Conservation (phyloP, 2,329 filamentous ascomycete genomes). For the Trichoderma breve region DNA sequence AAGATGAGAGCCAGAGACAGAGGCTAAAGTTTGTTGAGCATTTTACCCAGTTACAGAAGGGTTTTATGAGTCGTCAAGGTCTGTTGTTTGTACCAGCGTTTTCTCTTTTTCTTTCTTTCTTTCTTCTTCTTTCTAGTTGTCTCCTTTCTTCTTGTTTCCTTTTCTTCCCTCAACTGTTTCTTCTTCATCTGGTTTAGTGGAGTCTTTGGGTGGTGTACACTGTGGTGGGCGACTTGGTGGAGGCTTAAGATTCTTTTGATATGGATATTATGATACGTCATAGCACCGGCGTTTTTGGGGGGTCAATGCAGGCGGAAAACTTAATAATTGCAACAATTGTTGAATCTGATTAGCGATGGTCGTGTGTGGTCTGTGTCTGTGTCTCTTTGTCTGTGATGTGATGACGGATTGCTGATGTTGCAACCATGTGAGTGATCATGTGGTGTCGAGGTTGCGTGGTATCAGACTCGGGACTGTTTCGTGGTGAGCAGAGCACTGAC, state of each 20-base stretch:
- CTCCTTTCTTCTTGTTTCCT: background rate
- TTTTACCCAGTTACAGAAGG: background rate
- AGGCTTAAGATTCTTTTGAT: slow-evolving; percentile 19
- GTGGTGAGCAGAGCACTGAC: background rate
- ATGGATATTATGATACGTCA: slow-evolving; percentile 22
- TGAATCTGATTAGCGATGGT: background rate
- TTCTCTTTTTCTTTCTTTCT: background rate
- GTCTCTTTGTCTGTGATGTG: background rate
- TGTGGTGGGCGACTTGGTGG: background rate
- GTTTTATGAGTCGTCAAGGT: background rate
- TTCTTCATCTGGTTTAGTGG: background rate
- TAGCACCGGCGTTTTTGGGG: slow-evolving; percentile 29
- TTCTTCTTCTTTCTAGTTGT: background rate
- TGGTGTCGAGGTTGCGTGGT: background rate
- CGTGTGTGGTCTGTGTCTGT: background rate
- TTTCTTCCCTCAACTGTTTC: background rate
- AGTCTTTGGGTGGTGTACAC: slow-evolving; percentile 6
- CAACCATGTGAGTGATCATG: background rate
- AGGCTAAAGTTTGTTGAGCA: background rate
- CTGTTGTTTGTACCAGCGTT: background rate
- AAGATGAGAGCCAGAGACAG: background rate
- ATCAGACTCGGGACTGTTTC: background rate
- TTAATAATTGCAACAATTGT: slow-evolving; percentile 4
- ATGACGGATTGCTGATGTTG: background rate
- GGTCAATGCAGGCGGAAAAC: background rate